Conservation (phyloP, 495 filamentous ascomycete genomes). For the Neurospora tetrasperma region DNA sequence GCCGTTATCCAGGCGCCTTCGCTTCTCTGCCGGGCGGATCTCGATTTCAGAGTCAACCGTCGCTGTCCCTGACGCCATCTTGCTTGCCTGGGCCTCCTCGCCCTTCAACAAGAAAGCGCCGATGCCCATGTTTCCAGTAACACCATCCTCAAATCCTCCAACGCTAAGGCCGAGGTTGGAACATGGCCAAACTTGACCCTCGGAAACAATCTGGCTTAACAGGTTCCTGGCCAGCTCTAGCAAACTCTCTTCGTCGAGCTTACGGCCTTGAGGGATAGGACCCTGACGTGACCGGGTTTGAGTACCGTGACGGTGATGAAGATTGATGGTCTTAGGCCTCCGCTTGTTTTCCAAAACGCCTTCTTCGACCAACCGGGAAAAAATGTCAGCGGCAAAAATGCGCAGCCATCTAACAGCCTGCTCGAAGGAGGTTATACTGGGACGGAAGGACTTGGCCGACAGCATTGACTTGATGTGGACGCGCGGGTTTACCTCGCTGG, state of each 20-base stretch:
- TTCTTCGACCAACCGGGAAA: slow-evolving; percentile 80
- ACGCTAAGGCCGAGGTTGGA: slow-evolving; percentile 75
- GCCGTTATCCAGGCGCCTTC: slow-evolving; percentile 38
- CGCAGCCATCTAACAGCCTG: slow-evolving; percentile 79
- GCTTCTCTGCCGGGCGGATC: slow-evolving; percentile 38
- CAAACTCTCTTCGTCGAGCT: slow-evolving; percentile 60
- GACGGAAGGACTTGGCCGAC: slow-evolving; percentile 92
- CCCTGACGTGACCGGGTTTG: slow-evolving; percentile 63
- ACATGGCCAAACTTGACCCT: slow-evolving; percentile 80
- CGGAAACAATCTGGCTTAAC: slow-evolving; percentile 63
- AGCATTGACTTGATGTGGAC: slow-evolving; percentile 97
- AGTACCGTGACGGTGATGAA: slow-evolving; percentile 64
- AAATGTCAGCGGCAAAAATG: slow-evolving; percentile 91
- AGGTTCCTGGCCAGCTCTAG: slow-evolving; percentile 68
- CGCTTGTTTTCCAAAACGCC: slow-evolving; percentile 83
- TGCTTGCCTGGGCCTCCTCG: slow-evolving; percentile 51
- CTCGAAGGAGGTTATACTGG: slow-evolving; percentile 67
- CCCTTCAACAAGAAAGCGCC: slow-evolving; percentile 73
- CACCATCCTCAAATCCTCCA: slow-evolving; percentile 80
- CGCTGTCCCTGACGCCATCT: slow-evolving; percentile 14
- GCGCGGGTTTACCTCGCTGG: slow-evolving; percentile 79
- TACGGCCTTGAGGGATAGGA: slow-evolving; percentile 66
- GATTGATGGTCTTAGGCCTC: slow-evolving; percentile 70
- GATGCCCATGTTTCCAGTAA: slow-evolving; percentile 75
- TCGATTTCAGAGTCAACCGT: slow-evolving; percentile 15